Evolutionary conservation across 352 stramenopile species (phyloP), one percentile per base, ranked within the genome.

Genomic region (Phytophthora pini): DNA sequence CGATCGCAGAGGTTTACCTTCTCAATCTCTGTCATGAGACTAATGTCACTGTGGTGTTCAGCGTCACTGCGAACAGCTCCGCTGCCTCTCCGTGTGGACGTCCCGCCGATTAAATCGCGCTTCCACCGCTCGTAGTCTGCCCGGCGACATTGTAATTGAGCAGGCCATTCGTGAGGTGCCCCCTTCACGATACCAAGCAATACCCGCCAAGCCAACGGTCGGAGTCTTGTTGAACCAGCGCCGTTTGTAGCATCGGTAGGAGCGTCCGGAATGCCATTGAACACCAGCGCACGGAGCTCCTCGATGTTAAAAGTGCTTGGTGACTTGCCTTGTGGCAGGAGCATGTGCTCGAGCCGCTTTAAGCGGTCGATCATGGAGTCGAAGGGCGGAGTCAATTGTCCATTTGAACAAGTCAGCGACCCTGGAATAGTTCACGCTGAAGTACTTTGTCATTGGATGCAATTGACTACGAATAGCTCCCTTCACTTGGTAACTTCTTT

Each of bases 11-110:
- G 12, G 1, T 32, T n/a, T 59, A 86, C 80, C 72, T 92, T 90
- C 32, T 87, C 70, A 53, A 91, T 90, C 46, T 87, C 79, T 61
- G 76, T 79, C 56, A 91, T 65, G 27, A 89, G 69, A 11, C 56
- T 65, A 5, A 70, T 60, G 24, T 93, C 82, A 11, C 45, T 32
- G 7, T 41, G 63, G 4, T 76, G 32, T 45, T 78, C 64, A 15
- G 46, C 38, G 9, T 68, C 50, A 29, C 32, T 61, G 2, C 65
- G 65, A 51, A 51, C n/a, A 8, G 40, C 36, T 13, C 65, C 65
- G 34, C 40, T 63, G 34, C 39, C 56, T 12, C 49, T 48, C 6
- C 40, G 47, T 63, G 54, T 63, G 17, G 58, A 41, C 20, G 32
- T 68, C 8, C 47, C 70, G 36, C 59, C 70, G 1, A 82, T 46